These are phyloP conservation scores for Hypholoma fasciculare DNA, from an alignment of 768 basidiomycete species.

Conservation along the genomic window DNA sequence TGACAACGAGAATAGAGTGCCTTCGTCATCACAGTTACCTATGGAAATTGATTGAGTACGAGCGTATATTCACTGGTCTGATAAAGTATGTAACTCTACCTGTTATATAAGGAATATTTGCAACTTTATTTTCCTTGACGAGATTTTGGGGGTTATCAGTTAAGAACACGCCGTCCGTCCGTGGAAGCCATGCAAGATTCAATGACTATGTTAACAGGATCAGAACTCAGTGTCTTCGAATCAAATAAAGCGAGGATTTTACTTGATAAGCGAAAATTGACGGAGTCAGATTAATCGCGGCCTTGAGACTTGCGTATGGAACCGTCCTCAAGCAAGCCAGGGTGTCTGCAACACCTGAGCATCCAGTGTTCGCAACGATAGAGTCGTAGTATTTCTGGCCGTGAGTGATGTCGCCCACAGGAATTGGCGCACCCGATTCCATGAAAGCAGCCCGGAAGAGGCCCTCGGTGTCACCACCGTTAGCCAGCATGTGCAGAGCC, in stretches of 20 bases:
- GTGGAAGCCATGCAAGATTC: slow-evolving; percentile 47
- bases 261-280: slow-evolving; percentile 41
- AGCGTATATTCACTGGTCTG: background rate
- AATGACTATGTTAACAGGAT: slow-evolving; percentile 8
- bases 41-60: background rate
- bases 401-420: slow-evolving; percentile 39
- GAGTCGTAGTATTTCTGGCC: slow-evolving; percentile 47
- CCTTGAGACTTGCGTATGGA: slow-evolving; percentile 34
- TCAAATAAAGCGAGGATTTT: background rate
- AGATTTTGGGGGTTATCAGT: slow-evolving; percentile 43
- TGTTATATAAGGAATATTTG: slow-evolving; percentile 37
- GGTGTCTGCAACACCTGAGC: slow-evolving; percentile 34
- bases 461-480: slow-evolving; percentile 43
- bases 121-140: slow-evolving; percentile 43
- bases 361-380: slow-evolving; percentile 34
- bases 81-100: background rate
- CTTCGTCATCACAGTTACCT: slow-evolving; percentile 42
- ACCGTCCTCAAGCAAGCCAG: slow-evolving; percentile 40
- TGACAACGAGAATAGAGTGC: slow-evolving; percentile 46
- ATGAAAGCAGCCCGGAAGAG: slow-evolving; percentile 53
- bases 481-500: slow-evolving; percentile 47
- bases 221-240: background rate
- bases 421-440: slow-evolving; percentile 42
- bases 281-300: slow-evolving; percentile 40
- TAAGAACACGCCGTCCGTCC: slow-evolving; percentile 51